These are phyloP conservation scores for Fusarium lyarnte DNA, from an alignment of 2,329 filamentous ascomycete species.

Conservation along the genomic window DNA sequence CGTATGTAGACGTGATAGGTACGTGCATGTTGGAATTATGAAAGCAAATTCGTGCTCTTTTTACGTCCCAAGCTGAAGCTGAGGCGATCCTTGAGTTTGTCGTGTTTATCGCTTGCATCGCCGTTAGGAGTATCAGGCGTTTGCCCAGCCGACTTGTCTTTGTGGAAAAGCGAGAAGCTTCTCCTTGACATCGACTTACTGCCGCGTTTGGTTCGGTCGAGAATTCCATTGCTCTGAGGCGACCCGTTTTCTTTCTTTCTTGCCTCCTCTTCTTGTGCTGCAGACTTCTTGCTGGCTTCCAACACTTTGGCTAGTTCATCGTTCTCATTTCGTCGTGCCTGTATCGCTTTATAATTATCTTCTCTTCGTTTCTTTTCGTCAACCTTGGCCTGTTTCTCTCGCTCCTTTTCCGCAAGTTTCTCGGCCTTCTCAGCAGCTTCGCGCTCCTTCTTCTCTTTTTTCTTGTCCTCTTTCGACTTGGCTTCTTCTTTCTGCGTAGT, in stretches of 20 bases:
- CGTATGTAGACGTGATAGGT: constrained; percentile 20
- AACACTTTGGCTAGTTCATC: constrained; percentile 70
- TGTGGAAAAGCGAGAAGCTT: constrained; percentile 73
- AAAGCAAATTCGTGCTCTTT: constrained; percentile 67
- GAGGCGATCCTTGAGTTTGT: constrained; percentile 71
- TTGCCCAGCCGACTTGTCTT: constrained; percentile 54
- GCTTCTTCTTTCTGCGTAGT: constrained; percentile 40
- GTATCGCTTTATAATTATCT: constrained; percentile 64
- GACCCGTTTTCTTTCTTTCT: constrained; percentile 53
- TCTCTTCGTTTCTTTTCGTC: constrained; percentile 55
- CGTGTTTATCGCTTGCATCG: constrained; percentile 52
- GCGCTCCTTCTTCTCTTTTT: constrained; percentile 75
- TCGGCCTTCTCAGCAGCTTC: constrained; percentile 66
- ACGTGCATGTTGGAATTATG: constrained; percentile 30
- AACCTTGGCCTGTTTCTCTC: constrained; percentile 57
- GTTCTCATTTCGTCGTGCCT: constrained; percentile 64
- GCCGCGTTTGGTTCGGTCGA: constrained; percentile 74
- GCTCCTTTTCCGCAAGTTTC: constrained; percentile 57
- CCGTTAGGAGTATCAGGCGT: constrained; percentile 36
- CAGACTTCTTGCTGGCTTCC: constrained; percentile 72
- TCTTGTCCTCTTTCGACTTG: constrained; percentile 69
- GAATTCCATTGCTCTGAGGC: constrained; percentile 54
- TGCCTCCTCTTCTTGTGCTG: constrained; percentile 61
- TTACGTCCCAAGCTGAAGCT: constrained; percentile 74
- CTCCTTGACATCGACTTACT: constrained; percentile 84